phyloP scores from a whole-genome alignment of 2,329 filamentous ascomycete genomes.

The Dissoconium aciculare region DNA sequence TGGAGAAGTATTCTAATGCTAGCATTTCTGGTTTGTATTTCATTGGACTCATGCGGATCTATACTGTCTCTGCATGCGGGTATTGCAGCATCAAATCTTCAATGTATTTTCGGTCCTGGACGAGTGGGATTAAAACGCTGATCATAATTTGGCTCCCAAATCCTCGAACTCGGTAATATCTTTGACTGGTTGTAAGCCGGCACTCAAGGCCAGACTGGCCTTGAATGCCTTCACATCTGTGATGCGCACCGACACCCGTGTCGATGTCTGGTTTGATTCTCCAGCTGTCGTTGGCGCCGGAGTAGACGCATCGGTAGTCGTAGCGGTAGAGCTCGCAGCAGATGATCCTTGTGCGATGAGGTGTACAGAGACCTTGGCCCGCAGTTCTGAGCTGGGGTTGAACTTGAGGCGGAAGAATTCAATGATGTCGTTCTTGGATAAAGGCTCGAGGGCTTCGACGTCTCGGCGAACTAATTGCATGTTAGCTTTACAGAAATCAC shows the following conservation, averaged over 20 bases:
- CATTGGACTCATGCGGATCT: too few species aligned
- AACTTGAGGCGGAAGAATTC: constrained; percentile 67
- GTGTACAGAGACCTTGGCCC: constrained; percentile 77
- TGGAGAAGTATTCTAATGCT: too few species aligned
- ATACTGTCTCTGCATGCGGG: too few species aligned
- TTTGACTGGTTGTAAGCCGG: constrained; percentile 55
- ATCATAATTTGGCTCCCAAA: constrained; percentile 56
- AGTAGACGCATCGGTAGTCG: constrained; percentile 18
- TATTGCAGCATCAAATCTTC: too few species aligned
- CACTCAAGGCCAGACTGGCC: constrained; percentile 55
- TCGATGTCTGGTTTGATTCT: constrained; percentile 17
- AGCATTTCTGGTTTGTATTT: too few species aligned
- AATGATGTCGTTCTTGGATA: constrained; percentile 68
- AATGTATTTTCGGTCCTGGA: too few species aligned
- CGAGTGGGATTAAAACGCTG: too few species aligned
- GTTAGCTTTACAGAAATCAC: constrained; percentile 8
- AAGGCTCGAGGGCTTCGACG: constrained; percentile 53
- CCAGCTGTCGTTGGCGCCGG: neutral
- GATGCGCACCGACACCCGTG: constrained; percentile 46
- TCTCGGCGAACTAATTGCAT: constrained; percentile 50
- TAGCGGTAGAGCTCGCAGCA: constrained; percentile 29
- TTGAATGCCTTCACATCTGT: constrained; percentile 71
- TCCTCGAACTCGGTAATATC: constrained; percentile 79
- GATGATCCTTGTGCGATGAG: constrained; percentile 69
- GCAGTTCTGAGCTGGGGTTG: constrained; percentile 52